A percentile compares a stretch with the other conserved stretches of the same genome.
These are phyloP conservation scores for Candida broadrunensis DNA, from an alignment of 805 yeast species.

Conservation along the genomic window DNA sequence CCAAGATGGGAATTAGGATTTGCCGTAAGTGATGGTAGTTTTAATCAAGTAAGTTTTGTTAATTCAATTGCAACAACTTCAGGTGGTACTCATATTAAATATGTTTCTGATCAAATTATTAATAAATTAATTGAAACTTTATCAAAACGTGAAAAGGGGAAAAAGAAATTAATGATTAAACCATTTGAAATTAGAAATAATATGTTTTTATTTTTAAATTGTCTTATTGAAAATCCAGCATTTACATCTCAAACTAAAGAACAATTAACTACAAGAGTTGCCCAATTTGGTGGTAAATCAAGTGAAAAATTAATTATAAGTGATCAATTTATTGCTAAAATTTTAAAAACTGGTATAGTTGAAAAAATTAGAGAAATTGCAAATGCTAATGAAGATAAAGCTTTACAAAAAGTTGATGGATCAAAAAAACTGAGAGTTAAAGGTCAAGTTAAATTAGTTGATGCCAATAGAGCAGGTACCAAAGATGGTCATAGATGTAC, in stretches of 20 bases:
- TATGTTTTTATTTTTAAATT: slow-evolving; percentile 87
- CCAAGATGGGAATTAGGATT: slow-evolving; percentile 97
- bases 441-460: slow-evolving; percentile 85
- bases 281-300: slow-evolving; percentile 81
- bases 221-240: slow-evolving; percentile 93
- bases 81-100: slow-evolving; percentile 94
- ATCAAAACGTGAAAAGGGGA: slow-evolving; percentile 60
- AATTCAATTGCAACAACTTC: slow-evolving; percentile 96
- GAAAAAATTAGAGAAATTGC: slow-evolving; percentile 81
- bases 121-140: slow-evolving; percentile 70
- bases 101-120: slow-evolving; percentile 80
- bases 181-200: slow-evolving; percentile 87
- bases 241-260: slow-evolving; percentile 98
- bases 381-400: slow-evolving; percentile 84
- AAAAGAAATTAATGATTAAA: slow-evolving; percentile 65
- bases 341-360: slow-evolving; percentile 62
- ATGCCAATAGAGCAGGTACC: slow-evolving; percentile 96
- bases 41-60: slow-evolving; percentile 94
- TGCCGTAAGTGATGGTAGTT: slow-evolving; percentile 84
- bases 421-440: slow-evolving; percentile 79
- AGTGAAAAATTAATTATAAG: slow-evolving; percentile 59
- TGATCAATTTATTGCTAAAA: slow-evolving; percentile 70
- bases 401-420: slow-evolving; percentile 87
- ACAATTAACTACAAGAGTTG: slow-evolving; percentile 82
- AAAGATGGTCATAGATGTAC: slow-evolving; percentile 90